Evolutionary conservation across 139 green algal species (phyloP).

Genomic region (Chloropicon primus): DNA sequence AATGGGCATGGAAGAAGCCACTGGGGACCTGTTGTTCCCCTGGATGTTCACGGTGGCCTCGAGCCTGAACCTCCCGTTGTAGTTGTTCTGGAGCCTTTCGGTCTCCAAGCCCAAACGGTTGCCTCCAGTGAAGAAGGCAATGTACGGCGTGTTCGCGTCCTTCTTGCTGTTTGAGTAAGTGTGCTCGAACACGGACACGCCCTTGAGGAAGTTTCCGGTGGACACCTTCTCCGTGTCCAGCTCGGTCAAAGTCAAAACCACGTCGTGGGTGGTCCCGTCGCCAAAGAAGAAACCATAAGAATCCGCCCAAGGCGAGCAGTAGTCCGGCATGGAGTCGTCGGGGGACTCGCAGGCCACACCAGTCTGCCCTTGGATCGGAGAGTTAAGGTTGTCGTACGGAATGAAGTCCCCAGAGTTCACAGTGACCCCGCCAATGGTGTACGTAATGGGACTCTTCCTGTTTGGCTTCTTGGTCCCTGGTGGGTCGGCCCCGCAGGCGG

Average conservation of each 20-base stretch:
- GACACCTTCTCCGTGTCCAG: not conserved
- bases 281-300: conserved; percentile 15
- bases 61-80: not conserved
- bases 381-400: not conserved
- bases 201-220: conserved; percentile 2
- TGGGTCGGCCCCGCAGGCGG: conserved; percentile 4
- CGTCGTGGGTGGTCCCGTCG: conserved; percentile 5
- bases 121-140: conserved; percentile 8
- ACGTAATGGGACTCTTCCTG: not conserved
- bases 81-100: conserved; percentile 1
- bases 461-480: not conserved
- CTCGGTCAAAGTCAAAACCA: not conserved
- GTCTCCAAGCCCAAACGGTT: not conserved
- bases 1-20: conserved; percentile 6
- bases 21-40: conserved; percentile 10
- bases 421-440: not conserved
- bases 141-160: not conserved
- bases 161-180: not conserved
- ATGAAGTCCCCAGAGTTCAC: not conserved
- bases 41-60: conserved; percentile 3
- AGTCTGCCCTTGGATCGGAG: not conserved
- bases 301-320: conserved; percentile 8
- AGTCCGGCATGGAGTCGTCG: not conserved
- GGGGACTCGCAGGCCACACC: not conserved
- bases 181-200: not conserved